A percentile compares a stretch with the other conserved stretches of the same genome.
Conservation (phyloP, 257 asterid genomes). For the Nemophila menziesii region DNA sequence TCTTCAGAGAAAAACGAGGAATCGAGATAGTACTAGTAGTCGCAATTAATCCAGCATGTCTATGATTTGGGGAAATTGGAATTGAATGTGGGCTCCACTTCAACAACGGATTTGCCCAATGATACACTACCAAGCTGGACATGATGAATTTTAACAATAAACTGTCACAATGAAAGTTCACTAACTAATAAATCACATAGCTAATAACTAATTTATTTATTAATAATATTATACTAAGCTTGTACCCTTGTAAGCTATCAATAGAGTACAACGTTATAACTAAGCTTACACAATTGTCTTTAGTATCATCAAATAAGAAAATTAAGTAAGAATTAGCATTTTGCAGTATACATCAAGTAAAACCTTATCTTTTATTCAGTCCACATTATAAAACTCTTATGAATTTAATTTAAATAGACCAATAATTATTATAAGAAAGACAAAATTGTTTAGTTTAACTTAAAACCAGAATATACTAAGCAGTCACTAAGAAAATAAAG, state of each 20-base stretch:
- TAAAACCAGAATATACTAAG: not conserved
- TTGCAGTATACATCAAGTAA: not conserved
- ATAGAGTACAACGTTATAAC: too few relatives aligned
- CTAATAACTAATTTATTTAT: not conserved
- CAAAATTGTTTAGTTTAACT: not conserved
- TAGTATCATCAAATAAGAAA: too few relatives aligned
- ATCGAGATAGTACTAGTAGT: not conserved
- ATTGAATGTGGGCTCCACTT: not conserved
- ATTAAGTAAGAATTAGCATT: too few relatives aligned
- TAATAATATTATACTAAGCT: not conserved
- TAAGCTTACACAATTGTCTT: not conserved
- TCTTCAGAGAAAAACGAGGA: conserved; percentile 8
- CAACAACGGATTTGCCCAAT: not conserved
- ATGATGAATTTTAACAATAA: too few relatives aligned
- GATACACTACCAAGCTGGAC: conserved; percentile 5
- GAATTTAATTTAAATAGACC: not conserved
- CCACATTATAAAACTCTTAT: not conserved
- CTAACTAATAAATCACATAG: too few relatives aligned
- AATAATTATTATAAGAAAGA: not conserved
- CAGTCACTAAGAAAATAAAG: too few relatives aligned
- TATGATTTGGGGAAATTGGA: not conserved
- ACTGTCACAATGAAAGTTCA: too few relatives aligned
- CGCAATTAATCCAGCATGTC: not conserved
- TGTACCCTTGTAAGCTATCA: not conserved
- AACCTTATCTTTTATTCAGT: not conserved